A percentile compares a stretch with the other conserved stretches of the same genome.
These are phyloP conservation scores for Trapa bicornis DNA, from an alignment of 345 rosid genomes.

Conservation along the genomic window DNA sequence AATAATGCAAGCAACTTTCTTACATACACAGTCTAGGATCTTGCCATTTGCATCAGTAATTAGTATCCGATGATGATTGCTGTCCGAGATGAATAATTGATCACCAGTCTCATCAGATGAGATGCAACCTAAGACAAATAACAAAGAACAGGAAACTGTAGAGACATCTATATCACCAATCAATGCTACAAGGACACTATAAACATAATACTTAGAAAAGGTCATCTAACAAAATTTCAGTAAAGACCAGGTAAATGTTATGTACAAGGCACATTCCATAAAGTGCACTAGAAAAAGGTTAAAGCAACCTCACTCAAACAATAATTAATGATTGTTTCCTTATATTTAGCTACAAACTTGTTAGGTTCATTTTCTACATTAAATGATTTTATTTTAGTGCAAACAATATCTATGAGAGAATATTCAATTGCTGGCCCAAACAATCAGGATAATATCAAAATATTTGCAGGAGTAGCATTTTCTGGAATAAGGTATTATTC, in stretches of 20 bases:
- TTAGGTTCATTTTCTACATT: not conserved
- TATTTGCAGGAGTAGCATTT: not conserved
- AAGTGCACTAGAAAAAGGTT: not conserved
- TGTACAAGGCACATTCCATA: not conserved
- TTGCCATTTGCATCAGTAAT: conserved; percentile 43
- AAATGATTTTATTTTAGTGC: not conserved
- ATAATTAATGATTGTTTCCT: not conserved
- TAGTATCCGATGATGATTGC: conserved; percentile 87
- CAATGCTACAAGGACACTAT: not conserved
- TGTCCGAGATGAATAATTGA: conserved; percentile 74
- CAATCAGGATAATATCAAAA: not conserved
- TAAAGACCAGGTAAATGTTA: not conserved
- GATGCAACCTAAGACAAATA: conserved; percentile 41
- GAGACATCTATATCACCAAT: not conserved
- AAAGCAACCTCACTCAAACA: not conserved
- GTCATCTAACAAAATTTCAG: not conserved
- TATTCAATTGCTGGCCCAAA: not conserved
- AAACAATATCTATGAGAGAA: not conserved
- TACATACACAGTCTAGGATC: conserved; percentile 73
- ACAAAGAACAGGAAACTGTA: not conserved
- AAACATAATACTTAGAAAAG: not conserved
- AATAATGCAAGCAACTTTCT: not conserved
- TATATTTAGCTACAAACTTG: not conserved
- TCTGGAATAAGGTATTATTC: not conserved
- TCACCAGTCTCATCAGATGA: conserved; percentile 58